phyloP scores from a whole-genome alignment of 805 yeast genomes.

The Sugiyamaella mastotermitis region DNA sequence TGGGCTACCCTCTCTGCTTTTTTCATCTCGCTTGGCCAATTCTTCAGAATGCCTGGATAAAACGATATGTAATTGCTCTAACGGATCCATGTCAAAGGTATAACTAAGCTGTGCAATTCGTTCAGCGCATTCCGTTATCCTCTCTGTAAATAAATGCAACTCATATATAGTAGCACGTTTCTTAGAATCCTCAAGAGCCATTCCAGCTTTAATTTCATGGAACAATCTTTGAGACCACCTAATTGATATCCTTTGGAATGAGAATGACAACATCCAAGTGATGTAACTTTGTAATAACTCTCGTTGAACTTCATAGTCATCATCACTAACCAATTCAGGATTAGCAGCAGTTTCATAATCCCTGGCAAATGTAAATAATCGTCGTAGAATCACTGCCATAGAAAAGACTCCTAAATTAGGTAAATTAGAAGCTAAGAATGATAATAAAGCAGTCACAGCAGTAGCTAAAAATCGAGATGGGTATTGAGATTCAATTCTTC shows the following conservation, averaged over 20 bases:
- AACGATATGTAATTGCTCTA: constrained; percentile 24
- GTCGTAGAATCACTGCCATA: constrained; percentile 44
- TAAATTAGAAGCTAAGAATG: constrained; percentile 41
- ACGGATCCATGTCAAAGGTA: constrained; percentile 62
- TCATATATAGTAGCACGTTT: constrained; percentile 17
- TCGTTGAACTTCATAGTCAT: constrained; percentile 45
- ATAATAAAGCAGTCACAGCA: constrained; percentile 54
- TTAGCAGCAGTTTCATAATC: constrained; percentile 40
- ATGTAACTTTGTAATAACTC: constrained; percentile 57
- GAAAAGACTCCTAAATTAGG: constrained; percentile 29
- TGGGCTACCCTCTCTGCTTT: neutral
- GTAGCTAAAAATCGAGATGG: constrained; percentile 78
- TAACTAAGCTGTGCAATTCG: constrained; percentile 47
- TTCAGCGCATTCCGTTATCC: constrained; percentile 31
- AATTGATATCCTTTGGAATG: constrained; percentile 28
- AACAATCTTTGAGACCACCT: constrained; percentile 30
- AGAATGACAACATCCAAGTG: constrained; percentile 44
- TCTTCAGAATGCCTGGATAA: constrained; percentile 34
- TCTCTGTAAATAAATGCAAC: constrained; percentile 22
- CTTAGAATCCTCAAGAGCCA: constrained; percentile 25
- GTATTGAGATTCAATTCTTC: constrained; percentile 57
- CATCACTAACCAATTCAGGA: constrained; percentile 36
- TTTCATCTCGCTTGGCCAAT: neutral
- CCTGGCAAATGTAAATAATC: constrained; percentile 52
- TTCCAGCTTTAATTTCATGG: constrained; percentile 27